Conservation (phyloP, 345 rosid genomes). For the Citrus australasica region DNA sequence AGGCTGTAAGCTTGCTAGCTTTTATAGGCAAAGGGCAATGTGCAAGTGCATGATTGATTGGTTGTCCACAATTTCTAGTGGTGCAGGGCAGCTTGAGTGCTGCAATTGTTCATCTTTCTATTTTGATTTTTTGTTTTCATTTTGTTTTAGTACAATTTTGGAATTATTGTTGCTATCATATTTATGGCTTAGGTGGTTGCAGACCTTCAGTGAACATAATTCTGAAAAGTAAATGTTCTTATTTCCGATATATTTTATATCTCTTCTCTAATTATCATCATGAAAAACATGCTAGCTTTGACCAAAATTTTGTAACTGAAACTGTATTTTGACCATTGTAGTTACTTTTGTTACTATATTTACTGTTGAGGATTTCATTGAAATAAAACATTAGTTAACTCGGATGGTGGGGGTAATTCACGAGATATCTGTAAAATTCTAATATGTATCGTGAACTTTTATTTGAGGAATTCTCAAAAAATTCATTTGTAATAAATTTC, state of each 20-base stretch:
- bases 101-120: neutral
- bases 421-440: no score
- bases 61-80: neutral
- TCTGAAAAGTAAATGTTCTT: neutral
- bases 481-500: no score
- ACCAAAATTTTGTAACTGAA: neutral
- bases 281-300: neutral
- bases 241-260: neutral
- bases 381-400: neutral
- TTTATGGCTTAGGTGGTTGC: slow-evolving; percentile 4
- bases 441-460: no score
- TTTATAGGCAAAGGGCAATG: neutral
- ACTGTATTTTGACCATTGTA: neutral
- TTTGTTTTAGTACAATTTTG: neutral
- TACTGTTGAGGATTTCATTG: neutral
- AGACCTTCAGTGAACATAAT: neutral
- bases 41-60: slow-evolving; percentile 5
- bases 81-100: slow-evolving; percentile 3
- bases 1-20: neutral
- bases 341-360: neutral
- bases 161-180: neutral
- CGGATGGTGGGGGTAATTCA: no score
- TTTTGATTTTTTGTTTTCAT: neutral
- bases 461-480: no score
- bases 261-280: neutral